Percentiles rank a stretch among this genome's conserved stretches.
These are phyloP conservation scores for Aegle marmelos DNA, from an alignment of 345 rosid genomes.

Conservation along the genomic window DNA sequence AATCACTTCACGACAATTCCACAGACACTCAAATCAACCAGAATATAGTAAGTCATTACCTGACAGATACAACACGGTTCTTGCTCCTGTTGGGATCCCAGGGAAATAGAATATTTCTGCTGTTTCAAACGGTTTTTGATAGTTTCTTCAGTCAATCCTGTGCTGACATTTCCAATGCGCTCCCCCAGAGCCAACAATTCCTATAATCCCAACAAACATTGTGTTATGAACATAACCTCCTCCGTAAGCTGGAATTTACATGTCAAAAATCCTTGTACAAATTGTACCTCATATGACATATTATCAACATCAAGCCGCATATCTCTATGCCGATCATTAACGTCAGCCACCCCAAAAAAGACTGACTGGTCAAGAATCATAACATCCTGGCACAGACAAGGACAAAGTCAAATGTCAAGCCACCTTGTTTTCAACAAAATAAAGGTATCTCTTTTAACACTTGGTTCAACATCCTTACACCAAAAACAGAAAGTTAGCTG, in stretches of 20 bases:
- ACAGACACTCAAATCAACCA: neutral
- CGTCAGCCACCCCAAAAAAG: slow-evolving; percentile 55
- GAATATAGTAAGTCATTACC: slow-evolving; percentile 35
- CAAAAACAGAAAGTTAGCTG: neutral
- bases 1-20: slow-evolving; percentile 34
- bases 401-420: slow-evolving; percentile 10
- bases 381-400: slow-evolving; percentile 51
- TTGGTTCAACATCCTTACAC: neutral
- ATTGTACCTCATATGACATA: slow-evolving; percentile 90
- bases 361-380: slow-evolving; percentile 80
- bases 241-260: neutral
- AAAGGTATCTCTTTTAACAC: neutral
- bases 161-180: slow-evolving; percentile 84
- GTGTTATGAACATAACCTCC: neutral
- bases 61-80: slow-evolving; percentile 93
- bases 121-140: slow-evolving; percentile 45
- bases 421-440: neutral
- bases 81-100: slow-evolving; percentile 34
- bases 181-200: slow-evolving; percentile 86
- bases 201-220: slow-evolving; percentile 35
- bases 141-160: slow-evolving; percentile 79
- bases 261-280: neutral
- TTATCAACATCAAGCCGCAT: slow-evolving; percentile 98
- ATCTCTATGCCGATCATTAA: slow-evolving; percentile 80
- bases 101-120: slow-evolving; percentile 30